phyloP scores from a whole-genome alignment of 179 eudicot species.

The Drosera spatulata region DNA sequence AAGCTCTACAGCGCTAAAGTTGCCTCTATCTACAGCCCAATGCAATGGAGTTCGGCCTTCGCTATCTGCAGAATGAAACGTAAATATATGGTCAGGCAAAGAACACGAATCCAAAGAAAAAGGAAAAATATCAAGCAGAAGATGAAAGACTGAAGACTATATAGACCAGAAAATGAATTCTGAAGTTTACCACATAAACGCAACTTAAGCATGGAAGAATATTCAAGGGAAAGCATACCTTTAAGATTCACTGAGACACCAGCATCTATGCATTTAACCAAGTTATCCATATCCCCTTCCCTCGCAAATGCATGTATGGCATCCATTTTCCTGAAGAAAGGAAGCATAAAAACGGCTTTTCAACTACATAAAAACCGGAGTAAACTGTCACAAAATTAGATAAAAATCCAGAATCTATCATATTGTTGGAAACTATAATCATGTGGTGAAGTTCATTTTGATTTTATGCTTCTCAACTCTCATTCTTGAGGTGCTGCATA shows the following conservation, averaged over 20 bases:
- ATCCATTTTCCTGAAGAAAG: conserved; percentile 59
- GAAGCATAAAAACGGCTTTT: background rate
- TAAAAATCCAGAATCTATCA: too few species aligned
- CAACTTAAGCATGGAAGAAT: too few species aligned
- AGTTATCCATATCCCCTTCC: conserved; percentile 72
- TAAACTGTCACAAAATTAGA: too few species aligned
- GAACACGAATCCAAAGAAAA: too few species aligned
- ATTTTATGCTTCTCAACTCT: too few species aligned
- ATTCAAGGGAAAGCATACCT: conserved; percentile 24
- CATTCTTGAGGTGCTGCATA: too few species aligned
- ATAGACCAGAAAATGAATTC: too few species aligned
- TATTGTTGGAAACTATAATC: too few species aligned
- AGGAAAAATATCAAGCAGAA: background rate
- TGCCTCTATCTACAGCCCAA: conserved; percentile 98
- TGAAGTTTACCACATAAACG: too few species aligned
- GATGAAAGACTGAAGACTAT: background rate
- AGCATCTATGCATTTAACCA: conserved; percentile 62
- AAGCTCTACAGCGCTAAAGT: conserved; percentile 46
- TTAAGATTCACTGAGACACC: conserved; percentile 61
- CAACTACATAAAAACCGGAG: too few species aligned
- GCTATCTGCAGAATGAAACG: conserved; percentile 42
- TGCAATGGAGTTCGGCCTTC: conserved; percentile 89
- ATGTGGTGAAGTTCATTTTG: too few species aligned
- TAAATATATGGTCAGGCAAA: background rate
- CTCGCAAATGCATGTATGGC: conserved; percentile 86